Evolutionary conservation across 345 rosid genomes (phyloP).

Genomic region (Isatis tinctoria): DNA sequence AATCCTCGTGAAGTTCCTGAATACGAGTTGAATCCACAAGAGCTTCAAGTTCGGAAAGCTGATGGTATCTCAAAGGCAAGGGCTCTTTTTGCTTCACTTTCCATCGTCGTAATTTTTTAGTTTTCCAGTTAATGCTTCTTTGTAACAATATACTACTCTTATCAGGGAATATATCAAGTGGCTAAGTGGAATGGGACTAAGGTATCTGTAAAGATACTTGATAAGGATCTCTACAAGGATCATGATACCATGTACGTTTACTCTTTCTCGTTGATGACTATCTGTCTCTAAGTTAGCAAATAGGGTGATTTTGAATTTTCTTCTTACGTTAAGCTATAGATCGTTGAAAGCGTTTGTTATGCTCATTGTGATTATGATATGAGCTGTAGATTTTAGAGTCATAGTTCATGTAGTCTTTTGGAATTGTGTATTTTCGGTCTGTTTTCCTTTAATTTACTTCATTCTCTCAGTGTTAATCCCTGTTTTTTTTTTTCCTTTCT

Average conservation of each 20-base stretch:
- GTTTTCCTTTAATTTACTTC: neutral
- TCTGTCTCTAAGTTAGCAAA: neutral
- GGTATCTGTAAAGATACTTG: slow-evolving; percentile 91
- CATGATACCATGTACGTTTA: slow-evolving; percentile 62
- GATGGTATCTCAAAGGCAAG: slow-evolving; percentile 87
- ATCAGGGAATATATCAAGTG: slow-evolving; percentile 91
- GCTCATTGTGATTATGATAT: neutral
- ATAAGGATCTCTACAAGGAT: slow-evolving; percentile 62
- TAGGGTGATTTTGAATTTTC: neutral
- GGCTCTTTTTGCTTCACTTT: slow-evolving; percentile 4
- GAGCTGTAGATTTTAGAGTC: neutral
- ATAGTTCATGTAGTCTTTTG: neutral
- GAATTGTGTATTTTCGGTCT: neutral
- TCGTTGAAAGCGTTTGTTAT: neutral
- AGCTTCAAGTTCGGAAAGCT: slow-evolving; percentile 80
- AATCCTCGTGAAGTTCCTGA: slow-evolving; percentile 95
- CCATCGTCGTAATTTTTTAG: neutral
- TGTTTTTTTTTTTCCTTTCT: neutral
- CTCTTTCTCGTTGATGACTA: slow-evolving; percentile 1
- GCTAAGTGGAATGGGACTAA: slow-evolving; percentile 99
- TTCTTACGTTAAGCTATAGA: neutral
- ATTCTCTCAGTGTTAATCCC: neutral
- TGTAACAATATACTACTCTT: slow-evolving; percentile 10
- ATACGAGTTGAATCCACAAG: slow-evolving; percentile 89
- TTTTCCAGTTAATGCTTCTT: neutral